A percentile compares a stretch with the other conserved stretches of the same genome.
Evolutionary conservation across 2,329 filamentous ascomycete genomes (phyloP).

Genomic region (Penicillium sumatraense): DNA sequence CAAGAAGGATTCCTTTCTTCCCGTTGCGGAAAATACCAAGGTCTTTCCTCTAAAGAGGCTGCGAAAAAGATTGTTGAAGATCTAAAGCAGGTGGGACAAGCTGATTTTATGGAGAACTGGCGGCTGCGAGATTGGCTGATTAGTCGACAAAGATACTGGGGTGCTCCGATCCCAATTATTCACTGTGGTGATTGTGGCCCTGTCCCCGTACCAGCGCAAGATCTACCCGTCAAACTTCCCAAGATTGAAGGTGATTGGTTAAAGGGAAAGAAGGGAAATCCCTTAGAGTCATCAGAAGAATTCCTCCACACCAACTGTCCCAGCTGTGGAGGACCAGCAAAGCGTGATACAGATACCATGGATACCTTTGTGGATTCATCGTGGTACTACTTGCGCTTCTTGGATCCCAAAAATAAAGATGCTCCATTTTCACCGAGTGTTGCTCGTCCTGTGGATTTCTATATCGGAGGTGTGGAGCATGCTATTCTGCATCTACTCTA

Average conservation of each 20-base stretch:
- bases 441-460: slow-evolving; percentile 79
- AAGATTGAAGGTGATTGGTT: slow-evolving; percentile 70
- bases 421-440: slow-evolving; percentile 63
- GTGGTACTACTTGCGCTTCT: slow-evolving; percentile 87
- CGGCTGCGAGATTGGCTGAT: slow-evolving; percentile 87
- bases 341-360: slow-evolving; percentile 91
- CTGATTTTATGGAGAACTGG: slow-evolving; percentile 72
- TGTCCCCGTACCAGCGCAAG: slow-evolving; percentile 74
- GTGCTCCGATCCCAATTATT: slow-evolving; percentile 84
- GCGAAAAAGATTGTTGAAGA: slow-evolving; percentile 62
- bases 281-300: slow-evolving; percentile 70
- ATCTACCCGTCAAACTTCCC: slow-evolving; percentile 78
- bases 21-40: slow-evolving; percentile 67
- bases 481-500: slow-evolving; percentile 90
- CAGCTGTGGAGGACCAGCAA: slow-evolving; percentile 68
- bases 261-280: slow-evolving; percentile 73
- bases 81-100: slow-evolving; percentile 58
- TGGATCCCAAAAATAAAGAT: slow-evolving; percentile 69
- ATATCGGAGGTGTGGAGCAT: slow-evolving; percentile 87
- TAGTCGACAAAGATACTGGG: slow-evolving; percentile 92
- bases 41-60: slow-evolving; percentile 66
- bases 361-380: slow-evolving; percentile 95
- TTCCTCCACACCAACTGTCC: slow-evolving; percentile 81
- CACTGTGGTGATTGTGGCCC: slow-evolving; percentile 78
- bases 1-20: slow-evolving; percentile 70